Base-by-base conservation (phyloP, 2,329 filamentous ascomycete genomes). In the Trichocomaceae sp. region DNA sequence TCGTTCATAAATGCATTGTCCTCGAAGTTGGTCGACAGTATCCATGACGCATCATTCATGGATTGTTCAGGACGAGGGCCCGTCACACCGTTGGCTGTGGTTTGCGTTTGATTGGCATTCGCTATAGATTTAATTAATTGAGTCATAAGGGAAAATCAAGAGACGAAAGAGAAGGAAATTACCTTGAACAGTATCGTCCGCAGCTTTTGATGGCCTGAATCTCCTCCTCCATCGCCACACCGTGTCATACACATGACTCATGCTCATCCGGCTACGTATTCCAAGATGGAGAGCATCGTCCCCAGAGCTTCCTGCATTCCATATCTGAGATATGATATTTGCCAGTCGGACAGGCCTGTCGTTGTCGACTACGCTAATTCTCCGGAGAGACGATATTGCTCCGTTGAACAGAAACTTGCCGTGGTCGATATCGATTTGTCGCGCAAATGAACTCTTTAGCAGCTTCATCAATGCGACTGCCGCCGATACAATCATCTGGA, bases 201-300 rank as follows among this genome's bases (percentile, higher is more conserved):
- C 65, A 0, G 64, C 58, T 51, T 83, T 81, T 64, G 82, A 75
- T 47, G 84, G 80, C 68, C 87, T 85, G 67, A 81, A 82, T 58
- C 82, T 79, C 52, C 82, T 77, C 51, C 82, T 76, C 83, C 83
- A 86, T 48, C 82, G 77, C 82, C 82, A 85, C 17, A 85, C 81
- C 2, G 80, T 82, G 63, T 86, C 83, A 62, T 83, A 85, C 2
- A 85, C 78, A 45, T 85, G 77, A 56, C 80, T 83, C 74, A 85
- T 81, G 61, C 82, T 84, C 76, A 84, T 85, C 10, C 83, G 75
- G 58, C 81, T 83, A 37, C 82, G 79, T 29, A 86, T 79, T 56
- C 82, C 83, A 9, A 86, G 76, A 55, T 83, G 79, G 10, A 85
- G 69, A 19, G 66, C 66, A 56, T 72, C 70, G 39, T 73, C 70